phyloP scores from a whole-genome alignment of 345 rosid species.

The Dipteronia dyeriana region DNA sequence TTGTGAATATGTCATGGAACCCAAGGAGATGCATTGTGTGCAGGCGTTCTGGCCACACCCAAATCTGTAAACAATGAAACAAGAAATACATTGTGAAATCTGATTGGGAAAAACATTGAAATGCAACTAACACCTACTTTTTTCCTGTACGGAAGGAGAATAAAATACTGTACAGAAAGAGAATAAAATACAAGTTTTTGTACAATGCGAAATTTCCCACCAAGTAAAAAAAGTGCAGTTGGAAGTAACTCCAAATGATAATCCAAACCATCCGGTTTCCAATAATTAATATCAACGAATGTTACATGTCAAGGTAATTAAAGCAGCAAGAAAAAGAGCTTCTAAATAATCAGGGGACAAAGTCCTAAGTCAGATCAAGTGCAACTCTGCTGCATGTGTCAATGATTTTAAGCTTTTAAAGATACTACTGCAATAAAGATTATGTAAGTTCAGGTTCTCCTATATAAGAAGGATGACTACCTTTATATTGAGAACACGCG shows the following conservation, averaged over 20 bases:
- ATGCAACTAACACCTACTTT: neutral
- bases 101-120: neutral
- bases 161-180: neutral
- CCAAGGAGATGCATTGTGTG: conserved; percentile 83
- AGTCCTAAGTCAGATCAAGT: too few species aligned
- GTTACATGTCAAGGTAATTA: neutral
- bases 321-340: neutral
- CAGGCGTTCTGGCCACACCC: conserved; percentile 96
- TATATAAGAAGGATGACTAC: conserved; percentile 25
- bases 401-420: too few species aligned
- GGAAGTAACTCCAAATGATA: too few species aligned
- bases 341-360: neutral
- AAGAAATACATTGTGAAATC: conserved; percentile 14
- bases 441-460: neutral
- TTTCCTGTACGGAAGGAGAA: neutral
- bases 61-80: conserved; percentile 48
- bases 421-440: too few species aligned
- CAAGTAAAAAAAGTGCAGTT: too few species aligned
- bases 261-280: neutral
- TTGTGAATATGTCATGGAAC: conserved; percentile 60
- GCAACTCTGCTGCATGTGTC: too few species aligned
- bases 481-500: conserved; percentile 57
- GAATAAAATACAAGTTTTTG: neutral
- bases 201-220: neutral
- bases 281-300: too few species aligned